Evolutionary conservation across 2,329 filamentous ascomycete genomes (phyloP), one percentile per base, ranked within the genome.

Genomic region (Phialemoniopsis sp.): DNA sequence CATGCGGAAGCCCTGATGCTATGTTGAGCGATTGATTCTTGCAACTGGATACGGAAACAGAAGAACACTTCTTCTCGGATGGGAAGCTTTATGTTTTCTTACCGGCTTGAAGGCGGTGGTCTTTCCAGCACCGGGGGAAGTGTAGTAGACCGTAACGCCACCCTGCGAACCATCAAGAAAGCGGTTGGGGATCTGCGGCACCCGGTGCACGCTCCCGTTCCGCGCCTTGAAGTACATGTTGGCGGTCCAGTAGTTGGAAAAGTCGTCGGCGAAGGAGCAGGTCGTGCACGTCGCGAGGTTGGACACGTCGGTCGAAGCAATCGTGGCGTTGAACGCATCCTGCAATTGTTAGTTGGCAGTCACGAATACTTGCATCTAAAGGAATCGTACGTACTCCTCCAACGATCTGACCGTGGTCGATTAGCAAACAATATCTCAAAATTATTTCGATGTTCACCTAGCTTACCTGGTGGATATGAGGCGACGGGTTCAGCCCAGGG

Each of bases 21-120:
- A 26, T 26, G 21, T 26, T 26, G 6, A 26, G 10, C 6, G 6
- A 26, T 26, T 10, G 6, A 26, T 26, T 10, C 21, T 10, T 26
- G 21, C 21, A 8, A 68, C 70, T 47, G 70, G 74, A 12, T 66
- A 62, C n/a, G n/a, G n/a, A n/a, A n/a, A n/a, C n/a, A n/a, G n/a
- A n/a, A n/a, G n/a, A n/a, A n/a, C n/a, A n/a, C n/a, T n/a, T n/a
- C n/a, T n/a, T n/a, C n/a, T n/a, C n/a, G n/a, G n/a, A n/a, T n/a
- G n/a, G n/a, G n/a, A n/a, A n/a, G n/a, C n/a, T n/a, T n/a, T n/a
- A n/a, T n/a, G n/a, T n/a, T 65, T 83, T 82, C 41, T 67, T 76
- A 56, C 71, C 43, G 62, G 59, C 46, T 62, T 59, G 45, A 65
- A 65, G 14, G 61, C 61, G 9, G 62, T 63, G 8, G 57, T 55